phyloP scores from a whole-genome alignment of 2,329 filamentous ascomycete species.

The Septoria petroselini region DNA sequence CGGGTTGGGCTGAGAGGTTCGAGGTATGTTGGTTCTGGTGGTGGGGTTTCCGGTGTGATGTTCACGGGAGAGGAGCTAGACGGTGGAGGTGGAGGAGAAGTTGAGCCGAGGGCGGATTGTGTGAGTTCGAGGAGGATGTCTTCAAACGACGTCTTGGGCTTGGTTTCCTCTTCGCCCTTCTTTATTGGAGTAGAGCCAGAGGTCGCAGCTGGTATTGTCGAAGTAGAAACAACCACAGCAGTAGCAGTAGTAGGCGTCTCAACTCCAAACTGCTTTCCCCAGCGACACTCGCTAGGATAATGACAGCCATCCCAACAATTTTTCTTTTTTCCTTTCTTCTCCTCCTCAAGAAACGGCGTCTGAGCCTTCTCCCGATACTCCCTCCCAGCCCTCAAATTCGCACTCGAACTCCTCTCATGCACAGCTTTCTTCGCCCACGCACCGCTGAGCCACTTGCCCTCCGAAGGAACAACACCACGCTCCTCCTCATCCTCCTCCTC shows the following conservation, averaged over 20 bases:
- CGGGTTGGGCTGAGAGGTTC: slow-evolving; percentile 19
- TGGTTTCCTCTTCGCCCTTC: slow-evolving; percentile 10
- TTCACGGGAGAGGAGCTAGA: slow-evolving; percentile 7
- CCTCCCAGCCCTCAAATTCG: neutral
- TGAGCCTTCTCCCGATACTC: slow-evolving; percentile 10
- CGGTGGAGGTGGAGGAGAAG: neutral
- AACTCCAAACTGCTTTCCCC: slow-evolving; percentile 38
- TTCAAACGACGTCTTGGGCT: slow-evolving; percentile 29
- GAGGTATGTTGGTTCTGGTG: slow-evolving; percentile 17
- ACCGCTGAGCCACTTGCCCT: slow-evolving; percentile 25
- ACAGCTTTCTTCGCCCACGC: slow-evolving; percentile 19
- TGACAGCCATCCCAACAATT: slow-evolving; percentile 48
- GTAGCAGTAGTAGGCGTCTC: slow-evolving; percentile 20
- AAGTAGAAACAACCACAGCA: slow-evolving; percentile 1
- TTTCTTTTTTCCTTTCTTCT: slow-evolving; percentile 24
- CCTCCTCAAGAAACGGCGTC: neutral
- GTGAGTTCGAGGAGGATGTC: slow-evolving; percentile 26
- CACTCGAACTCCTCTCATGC: slow-evolving; percentile 1
- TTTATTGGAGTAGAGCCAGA: neutral
- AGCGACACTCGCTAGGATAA: slow-evolving; percentile 48
- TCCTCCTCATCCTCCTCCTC: no score
- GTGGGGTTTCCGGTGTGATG: slow-evolving; percentile 11
- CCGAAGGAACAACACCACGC: slow-evolving; percentile 15
- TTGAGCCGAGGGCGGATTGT: slow-evolving; percentile 6
- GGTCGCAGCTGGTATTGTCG: neutral